Conservation (phyloP, 192 early-diverging fungal genomes). For the Funneliformis geosporum region DNA sequence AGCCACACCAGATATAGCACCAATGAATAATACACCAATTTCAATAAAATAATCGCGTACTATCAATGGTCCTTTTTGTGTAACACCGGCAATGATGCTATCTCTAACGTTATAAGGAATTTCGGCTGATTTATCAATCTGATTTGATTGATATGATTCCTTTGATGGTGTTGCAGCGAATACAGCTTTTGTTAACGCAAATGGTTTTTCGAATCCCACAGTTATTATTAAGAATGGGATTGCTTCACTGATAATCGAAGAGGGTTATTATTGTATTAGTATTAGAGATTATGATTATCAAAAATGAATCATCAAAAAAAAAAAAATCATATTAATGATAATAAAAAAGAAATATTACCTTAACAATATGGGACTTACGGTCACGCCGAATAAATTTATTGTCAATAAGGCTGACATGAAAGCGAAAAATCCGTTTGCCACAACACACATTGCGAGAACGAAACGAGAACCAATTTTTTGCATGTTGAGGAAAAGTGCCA, state of each 20-base stretch:
- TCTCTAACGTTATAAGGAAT: constrained; percentile 58
- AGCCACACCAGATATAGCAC: constrained; percentile 72
- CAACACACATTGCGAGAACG: constrained; percentile 66
- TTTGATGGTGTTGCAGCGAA: constrained; percentile 52
- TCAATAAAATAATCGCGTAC: constrained; percentile 82
- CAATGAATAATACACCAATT: constrained; percentile 74
- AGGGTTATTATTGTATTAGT: not conserved
- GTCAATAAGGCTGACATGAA: constrained; percentile 74
- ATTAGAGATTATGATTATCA: too few species aligned
- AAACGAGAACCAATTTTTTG: constrained; percentile 79
- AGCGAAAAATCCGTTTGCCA: constrained; percentile 72
- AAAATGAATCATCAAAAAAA: not conserved
- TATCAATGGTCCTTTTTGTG: constrained; percentile 61
- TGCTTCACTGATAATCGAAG: constrained; percentile 62
- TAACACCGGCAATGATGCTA: constrained; percentile 67
- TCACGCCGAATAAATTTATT: constrained; percentile 67
- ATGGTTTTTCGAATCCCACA: constrained; percentile 89
- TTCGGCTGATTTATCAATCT: constrained; percentile 23
- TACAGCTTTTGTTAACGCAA: constrained; percentile 79
- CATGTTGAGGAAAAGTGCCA: constrained; percentile 83
- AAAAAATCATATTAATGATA: too few species aligned
- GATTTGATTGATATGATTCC: too few species aligned
- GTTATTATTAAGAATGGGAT: constrained; percentile 90
- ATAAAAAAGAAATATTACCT: constrained; percentile 31
- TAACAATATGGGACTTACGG: constrained; percentile 70